Base-by-base conservation (phyloP, 2,329 filamentous ascomycete genomes). In the Epichloe coenophiala region DNA sequence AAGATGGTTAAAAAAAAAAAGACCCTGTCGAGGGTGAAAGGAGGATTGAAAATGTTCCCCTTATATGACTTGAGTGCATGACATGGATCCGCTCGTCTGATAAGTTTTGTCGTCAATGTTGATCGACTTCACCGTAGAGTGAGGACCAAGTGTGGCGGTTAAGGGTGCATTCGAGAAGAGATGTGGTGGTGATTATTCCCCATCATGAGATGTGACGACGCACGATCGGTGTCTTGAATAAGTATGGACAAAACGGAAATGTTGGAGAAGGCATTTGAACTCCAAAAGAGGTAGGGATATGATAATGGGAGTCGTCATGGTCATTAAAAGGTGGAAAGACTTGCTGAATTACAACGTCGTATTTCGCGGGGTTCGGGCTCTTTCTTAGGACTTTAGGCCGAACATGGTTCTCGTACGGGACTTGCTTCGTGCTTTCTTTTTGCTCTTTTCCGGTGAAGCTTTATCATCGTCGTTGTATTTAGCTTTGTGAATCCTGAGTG, bases 401-500 rank as follows among this genome's bases (percentile, higher is more conserved):
- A 91, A 91, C 59, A 91, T 83, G 54, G 78, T 80, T 58, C 86
- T 76, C 46, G 84, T 81, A 55, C 83, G 81, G 31, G 85, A 88
- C 69, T 90, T 91, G 68, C 84, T 86, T 54, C 84, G 78, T 40
- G 73, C 61, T 63, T 86, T 87, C 23, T 66, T 86, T 46, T 74
- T 64, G 40, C 65, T 75, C 55, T 72, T 72, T 56, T 68, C 73
- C 53, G 65, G 65, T 52, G 68, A 63, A 51, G 62, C 64, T 35
- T 67, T 62, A 48, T 67, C 72, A 38, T 84, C 80, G 27, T 88
- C 86, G 53, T 84, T 80, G 65, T 97, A 97, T 64, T 97, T 97
- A 51, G 88, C 71, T 67, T 97, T 97, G 73, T 96, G 90, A 59
- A 97, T 97, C 90, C 89, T 95, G 35, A 45, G 43, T 49, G 13